Percentiles rank a stretch among this genome's conserved stretches.
Conservation (phyloP, 345 rosid genomes). For the Citropsis articulata region DNA sequence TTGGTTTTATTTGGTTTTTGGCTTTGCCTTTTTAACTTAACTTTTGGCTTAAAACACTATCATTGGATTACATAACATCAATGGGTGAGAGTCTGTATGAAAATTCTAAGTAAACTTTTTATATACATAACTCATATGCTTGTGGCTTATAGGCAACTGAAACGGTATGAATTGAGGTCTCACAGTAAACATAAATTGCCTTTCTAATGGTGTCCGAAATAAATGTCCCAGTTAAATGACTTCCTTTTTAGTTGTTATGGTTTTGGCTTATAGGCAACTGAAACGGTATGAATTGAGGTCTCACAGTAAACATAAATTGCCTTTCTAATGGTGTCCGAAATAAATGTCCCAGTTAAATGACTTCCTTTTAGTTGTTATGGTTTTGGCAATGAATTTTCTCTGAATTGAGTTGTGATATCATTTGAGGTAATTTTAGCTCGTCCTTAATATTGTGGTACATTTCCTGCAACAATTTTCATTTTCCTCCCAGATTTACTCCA, state of each 20-base stretch:
- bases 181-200: background rate
- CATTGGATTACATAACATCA: background rate
- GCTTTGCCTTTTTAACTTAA: background rate
- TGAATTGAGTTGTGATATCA: no score
- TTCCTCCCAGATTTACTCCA: constrained; percentile 68
- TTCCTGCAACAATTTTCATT: background rate
- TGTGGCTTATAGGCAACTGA: background rate
- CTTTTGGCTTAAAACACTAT: background rate
- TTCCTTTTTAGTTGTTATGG: no score
- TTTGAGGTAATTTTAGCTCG: no score
- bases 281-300: no score
- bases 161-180: background rate
- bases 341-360: background rate
- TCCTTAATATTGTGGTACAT: background rate
- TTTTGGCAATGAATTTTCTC: no score
- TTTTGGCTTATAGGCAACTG: no score
- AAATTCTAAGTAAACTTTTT: background rate
- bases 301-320: no score
- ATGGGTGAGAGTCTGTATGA: background rate
- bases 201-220: background rate
- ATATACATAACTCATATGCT: background rate
- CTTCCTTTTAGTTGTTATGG: background rate
- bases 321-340: background rate
- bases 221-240: background rate
- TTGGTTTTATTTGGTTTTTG: background rate